These are phyloP conservation scores for Spergularia azorica DNA, from an alignment of 179 eudicot species.

Conservation along the genomic window DNA sequence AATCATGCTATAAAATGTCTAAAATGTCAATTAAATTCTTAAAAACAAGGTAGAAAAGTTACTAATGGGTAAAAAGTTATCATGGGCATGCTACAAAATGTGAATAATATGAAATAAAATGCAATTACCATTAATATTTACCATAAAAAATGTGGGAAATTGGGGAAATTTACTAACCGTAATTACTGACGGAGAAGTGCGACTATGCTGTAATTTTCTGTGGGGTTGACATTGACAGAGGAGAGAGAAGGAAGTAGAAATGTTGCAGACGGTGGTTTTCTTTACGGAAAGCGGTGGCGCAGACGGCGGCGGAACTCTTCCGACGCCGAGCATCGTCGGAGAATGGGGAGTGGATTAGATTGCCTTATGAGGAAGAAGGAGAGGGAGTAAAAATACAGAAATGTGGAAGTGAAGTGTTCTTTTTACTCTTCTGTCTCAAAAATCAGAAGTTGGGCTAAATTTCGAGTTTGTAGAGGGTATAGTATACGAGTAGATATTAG, in stretches of 20 bases:
- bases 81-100: constrained; percentile 2
- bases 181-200: background rate
- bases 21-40: background rate
- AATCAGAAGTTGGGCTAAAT: too few relatives aligned
- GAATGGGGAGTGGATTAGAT: background rate
- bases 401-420: too few relatives aligned
- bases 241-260: background rate
- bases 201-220: constrained; percentile 14
- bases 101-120: background rate
- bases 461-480: too few relatives aligned
- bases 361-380: too few relatives aligned
- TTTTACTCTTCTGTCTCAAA: too few relatives aligned
- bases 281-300: constrained; percentile 7
- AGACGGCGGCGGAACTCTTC: constrained; percentile 26
- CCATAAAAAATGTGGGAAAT: background rate
- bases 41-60: background rate
- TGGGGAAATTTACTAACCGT: background rate
- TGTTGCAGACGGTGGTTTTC: constrained; percentile 8
- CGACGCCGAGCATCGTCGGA: constrained; percentile 35
- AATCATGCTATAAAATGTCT: constrained; percentile 17
- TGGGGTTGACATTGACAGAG: constrained; percentile 12
- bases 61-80: background rate
- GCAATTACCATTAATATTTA: background rate
- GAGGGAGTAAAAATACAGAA: too few relatives aligned
- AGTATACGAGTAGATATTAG: too few relatives aligned